Conservation (phyloP, 768 basidiomycete genomes). For the Pisolithus tinctorius region DNA sequence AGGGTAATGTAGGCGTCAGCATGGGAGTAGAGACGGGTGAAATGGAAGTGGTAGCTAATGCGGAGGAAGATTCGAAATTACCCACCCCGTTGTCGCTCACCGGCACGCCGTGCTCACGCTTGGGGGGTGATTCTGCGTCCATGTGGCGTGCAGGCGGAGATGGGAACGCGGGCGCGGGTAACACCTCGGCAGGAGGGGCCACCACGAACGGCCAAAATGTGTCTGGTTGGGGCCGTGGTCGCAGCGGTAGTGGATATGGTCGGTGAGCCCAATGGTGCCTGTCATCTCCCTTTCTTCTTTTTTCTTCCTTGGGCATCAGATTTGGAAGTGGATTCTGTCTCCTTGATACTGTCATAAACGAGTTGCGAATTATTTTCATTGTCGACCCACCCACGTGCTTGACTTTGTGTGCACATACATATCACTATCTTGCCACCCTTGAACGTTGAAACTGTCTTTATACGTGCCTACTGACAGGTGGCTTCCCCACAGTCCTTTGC, state of each 20-base stretch:
- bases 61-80: constrained; percentile 12
- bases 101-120: background rate
- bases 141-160: background rate
- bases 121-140: background rate
- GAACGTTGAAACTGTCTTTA: background rate
- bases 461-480: background rate
- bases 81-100: constrained; percentile 18
- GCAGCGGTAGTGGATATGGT: constrained; percentile 1
- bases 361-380: background rate
- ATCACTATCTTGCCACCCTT: background rate
- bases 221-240: constrained; percentile 6
- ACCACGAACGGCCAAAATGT: constrained; percentile 5
- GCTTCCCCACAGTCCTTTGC: background rate
- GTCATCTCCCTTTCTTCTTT: background rate
- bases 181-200: constrained; percentile 11
- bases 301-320: background rate
- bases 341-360: background rate
- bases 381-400: background rate
- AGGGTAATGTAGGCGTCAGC: constrained; percentile 4
- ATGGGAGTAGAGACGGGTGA: constrained; percentile 11
- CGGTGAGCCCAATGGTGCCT: constrained; percentile 13
- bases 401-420: background rate
- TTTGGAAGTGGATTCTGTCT: background rate
- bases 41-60: constrained; percentile 17
- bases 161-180: constrained; percentile 5